phyloP scores from a whole-genome alignment of 75 land plant species.

The Cupressus sempervirens region DNA sequence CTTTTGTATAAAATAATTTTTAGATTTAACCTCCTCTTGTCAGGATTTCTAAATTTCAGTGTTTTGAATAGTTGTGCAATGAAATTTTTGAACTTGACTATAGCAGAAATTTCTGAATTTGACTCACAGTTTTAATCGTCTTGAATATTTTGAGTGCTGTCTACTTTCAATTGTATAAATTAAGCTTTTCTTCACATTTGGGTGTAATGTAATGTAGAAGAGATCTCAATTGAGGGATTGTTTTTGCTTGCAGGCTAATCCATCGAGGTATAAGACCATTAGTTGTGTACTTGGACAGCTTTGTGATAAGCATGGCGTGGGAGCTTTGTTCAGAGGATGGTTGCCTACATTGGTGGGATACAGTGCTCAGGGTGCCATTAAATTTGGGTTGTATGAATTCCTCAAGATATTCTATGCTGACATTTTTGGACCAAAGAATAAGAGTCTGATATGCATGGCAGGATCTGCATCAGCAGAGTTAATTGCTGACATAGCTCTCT shows the following conservation, averaged over 20 bases:
- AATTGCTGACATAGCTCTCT: constrained; percentile 34
- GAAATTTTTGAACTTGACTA: no score
- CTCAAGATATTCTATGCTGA: constrained; percentile 37
- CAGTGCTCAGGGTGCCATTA: constrained; percentile 35
- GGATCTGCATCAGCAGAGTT: constrained; percentile 43
- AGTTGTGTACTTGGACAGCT: constrained; percentile 13
- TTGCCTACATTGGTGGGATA: constrained; percentile 34
- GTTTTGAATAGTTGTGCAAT: no score
- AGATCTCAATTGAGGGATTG: background rate
- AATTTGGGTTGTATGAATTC: constrained; percentile 38
- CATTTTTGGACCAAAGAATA: constrained; percentile 15
- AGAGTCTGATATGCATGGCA: constrained; percentile 31
- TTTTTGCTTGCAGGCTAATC: constrained; percentile 27
- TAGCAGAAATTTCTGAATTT: no score
- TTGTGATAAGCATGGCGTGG: constrained; percentile 20
- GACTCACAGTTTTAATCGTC: no score
- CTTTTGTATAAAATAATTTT: no score
- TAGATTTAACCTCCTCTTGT: no score
- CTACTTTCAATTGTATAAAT: no score
- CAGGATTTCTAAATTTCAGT: no score
- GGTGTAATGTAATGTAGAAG: background rate
- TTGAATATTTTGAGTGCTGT: no score
- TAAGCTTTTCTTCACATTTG: no score
- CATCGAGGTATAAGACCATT: constrained; percentile 19
- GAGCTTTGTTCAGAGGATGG: constrained; percentile 34